Conservation (phyloP, 331 rosid species). For the Saraca asoca region DNA sequence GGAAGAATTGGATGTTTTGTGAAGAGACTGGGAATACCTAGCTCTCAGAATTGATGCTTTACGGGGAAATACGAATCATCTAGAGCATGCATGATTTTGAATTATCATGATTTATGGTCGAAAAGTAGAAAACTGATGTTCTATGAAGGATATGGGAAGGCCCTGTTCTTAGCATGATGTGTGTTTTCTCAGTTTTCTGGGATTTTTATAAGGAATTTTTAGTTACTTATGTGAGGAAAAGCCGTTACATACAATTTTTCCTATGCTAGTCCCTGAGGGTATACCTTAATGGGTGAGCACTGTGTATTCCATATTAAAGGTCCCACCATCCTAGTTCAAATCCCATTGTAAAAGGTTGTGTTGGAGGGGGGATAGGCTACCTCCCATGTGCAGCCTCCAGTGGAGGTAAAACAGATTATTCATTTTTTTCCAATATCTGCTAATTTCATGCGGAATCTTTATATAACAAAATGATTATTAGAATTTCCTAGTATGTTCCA, state of each 20-base stretch:
- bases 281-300: too few relatives aligned
- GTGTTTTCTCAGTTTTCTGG: not conserved
- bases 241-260: not conserved
- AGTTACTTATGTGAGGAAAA: not conserved
- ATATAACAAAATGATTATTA: not conserved
- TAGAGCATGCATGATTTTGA: too few relatives aligned
- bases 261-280: not conserved
- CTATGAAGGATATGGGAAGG: constrained; percentile 8
- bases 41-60: too few relatives aligned
- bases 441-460: not conserved
- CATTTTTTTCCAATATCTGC: not conserved
- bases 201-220: not conserved
- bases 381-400: too few relatives aligned
- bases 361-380: too few relatives aligned
- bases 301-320: too few relatives aligned
- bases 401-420: too few relatives aligned
- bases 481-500: not conserved
- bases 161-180: constrained; percentile 3
- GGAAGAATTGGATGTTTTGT: not conserved
- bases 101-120: not conserved
- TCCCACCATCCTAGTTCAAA: too few relatives aligned
- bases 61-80: too few relatives aligned
- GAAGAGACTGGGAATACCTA: constrained; percentile 11
- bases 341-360: too few relatives aligned
- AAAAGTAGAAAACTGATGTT: not conserved